These are phyloP conservation scores for Candida takata DNA, from an alignment of 805 yeast species.

Conservation along the genomic window DNA sequence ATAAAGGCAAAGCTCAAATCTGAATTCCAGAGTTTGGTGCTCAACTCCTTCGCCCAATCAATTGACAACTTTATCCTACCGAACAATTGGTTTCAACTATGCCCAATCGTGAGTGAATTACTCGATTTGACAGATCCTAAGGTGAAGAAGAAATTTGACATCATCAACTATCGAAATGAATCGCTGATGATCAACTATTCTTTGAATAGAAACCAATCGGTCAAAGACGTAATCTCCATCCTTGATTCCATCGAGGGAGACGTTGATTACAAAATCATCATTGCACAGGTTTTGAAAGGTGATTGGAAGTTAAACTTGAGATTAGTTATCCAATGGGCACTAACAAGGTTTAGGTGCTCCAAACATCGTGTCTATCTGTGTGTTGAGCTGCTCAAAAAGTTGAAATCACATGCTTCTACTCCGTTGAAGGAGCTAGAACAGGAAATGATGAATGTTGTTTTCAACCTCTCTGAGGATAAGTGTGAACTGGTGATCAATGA, in stretches of 20 bases:
- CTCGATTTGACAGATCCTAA: constrained; percentile 27
- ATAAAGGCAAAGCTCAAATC: constrained; percentile 23
- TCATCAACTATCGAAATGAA: constrained; percentile 63
- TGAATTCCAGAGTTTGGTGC: constrained; percentile 24
- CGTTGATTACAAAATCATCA: constrained; percentile 27
- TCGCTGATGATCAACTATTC: constrained; percentile 51
- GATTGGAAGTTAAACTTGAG: constrained; percentile 33
- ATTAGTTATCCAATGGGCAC: constrained; percentile 33
- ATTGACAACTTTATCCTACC: constrained; percentile 59
- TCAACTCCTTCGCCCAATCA: constrained; percentile 27
- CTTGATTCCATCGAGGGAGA: constrained; percentile 30
- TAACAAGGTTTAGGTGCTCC: constrained; percentile 24
- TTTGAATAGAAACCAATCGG: constrained; percentile 15
- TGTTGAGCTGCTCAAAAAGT: constrained; percentile 11
- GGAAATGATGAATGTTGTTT: constrained; percentile 28
- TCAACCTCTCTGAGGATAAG: constrained; percentile 25
- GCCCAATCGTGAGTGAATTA: constrained; percentile 39
- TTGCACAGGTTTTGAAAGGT: constrained; percentile 20
- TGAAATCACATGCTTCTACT: constrained; percentile 10
- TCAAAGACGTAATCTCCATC: constrained; percentile 26
- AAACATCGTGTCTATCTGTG: constrained; percentile 11
- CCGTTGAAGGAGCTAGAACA: constrained; percentile 30
- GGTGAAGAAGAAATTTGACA: constrained; percentile 43
- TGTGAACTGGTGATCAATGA: constrained; percentile 28
- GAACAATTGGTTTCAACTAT: constrained; percentile 50